phyloP scores from a whole-genome alignment of 2,329 filamentous ascomycete species.

The Colletotrichum ledebouriae region DNA sequence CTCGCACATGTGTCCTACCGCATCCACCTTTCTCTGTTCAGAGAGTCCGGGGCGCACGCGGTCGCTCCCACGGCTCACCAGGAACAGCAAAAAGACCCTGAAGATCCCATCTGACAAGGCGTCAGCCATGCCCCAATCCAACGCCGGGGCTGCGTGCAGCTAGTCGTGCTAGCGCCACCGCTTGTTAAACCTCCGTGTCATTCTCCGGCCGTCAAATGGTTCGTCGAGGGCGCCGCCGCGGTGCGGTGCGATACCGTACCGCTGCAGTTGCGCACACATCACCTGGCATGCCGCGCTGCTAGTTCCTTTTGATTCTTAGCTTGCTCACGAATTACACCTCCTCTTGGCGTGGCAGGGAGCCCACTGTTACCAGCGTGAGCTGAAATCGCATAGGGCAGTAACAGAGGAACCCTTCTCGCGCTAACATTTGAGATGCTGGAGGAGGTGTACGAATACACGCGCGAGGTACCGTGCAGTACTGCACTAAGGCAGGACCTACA shows the following conservation, averaged over 20 bases:
- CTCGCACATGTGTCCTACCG: neutral
- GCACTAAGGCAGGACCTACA: neutral
- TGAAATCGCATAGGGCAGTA: too few relatives aligned
- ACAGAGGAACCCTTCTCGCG: too few relatives aligned
- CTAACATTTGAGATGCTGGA: too few relatives aligned
- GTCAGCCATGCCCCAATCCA: slow-evolving; percentile 31
- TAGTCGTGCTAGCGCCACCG: slow-evolving; percentile 34
- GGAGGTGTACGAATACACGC: too few relatives aligned
- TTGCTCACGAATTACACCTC: too few relatives aligned
- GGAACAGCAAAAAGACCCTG: slow-evolving; percentile 38
- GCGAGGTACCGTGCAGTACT: neutral
- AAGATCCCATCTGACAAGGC: slow-evolving; percentile 37
- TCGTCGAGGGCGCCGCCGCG: slow-evolving; percentile 32
- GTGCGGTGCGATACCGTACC: slow-evolving; percentile 32
- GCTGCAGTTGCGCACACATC: slow-evolving; percentile 23
- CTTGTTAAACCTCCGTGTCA: slow-evolving; percentile 30
- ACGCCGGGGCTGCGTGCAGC: slow-evolving; percentile 33
- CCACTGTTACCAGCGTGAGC: too few relatives aligned
- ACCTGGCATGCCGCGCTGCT: slow-evolving; percentile 9
- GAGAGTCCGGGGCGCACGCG: slow-evolving; percentile 18
- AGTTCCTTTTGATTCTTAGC: too few relatives aligned
- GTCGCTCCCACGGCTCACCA: slow-evolving; percentile 1
- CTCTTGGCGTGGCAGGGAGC: too few relatives aligned
- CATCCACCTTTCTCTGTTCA: slow-evolving; percentile 4
- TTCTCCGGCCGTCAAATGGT: slow-evolving; percentile 39